Evolutionary conservation across 1,284 basidiomycete genomes (phyloP).

Genomic region (Cryptococcus sp.): DNA sequence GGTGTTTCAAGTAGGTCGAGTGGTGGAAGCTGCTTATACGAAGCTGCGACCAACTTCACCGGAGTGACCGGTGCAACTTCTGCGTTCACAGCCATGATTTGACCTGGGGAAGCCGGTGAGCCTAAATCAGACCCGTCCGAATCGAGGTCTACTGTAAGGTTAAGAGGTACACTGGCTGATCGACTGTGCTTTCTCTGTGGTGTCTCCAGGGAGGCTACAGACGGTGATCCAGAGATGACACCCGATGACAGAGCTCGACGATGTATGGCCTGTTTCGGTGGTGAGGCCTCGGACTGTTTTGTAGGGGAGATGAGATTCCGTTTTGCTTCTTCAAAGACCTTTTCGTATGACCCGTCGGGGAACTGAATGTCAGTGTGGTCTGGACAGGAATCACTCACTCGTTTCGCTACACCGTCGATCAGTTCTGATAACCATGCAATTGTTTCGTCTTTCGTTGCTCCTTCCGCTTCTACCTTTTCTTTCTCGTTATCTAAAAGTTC

Average conservation of each 20-base stretch:
- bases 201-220: slow-evolving; percentile 1
- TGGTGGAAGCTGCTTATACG: neutral
- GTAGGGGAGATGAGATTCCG: slow-evolving; percentile 14
- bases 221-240: slow-evolving; percentile 6
- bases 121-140: neutral
- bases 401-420: slow-evolving; percentile 32
- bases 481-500: slow-evolving; percentile 43
- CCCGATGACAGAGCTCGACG: slow-evolving; percentile 30
- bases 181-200: slow-evolving; percentile 22
- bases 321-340: slow-evolving; percentile 27
- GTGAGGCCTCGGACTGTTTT: neutral
- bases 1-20: neutral
- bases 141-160: neutral
- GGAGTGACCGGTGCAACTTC: too few species aligned
- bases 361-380: slow-evolving; percentile 25
- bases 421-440: slow-evolving; percentile 22
- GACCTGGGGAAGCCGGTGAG: neutral
- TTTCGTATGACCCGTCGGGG: slow-evolving; percentile 40
- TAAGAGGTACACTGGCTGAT: slow-evolving; percentile 31
- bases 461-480: slow-evolving; percentile 22
- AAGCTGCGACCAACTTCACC: too few species aligned
- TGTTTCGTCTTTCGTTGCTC: slow-evolving; percentile 21
- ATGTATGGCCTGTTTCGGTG: neutral
- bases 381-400: slow-evolving; percentile 20
- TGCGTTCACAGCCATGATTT: too few species aligned